These are phyloP conservation scores for Starmerella tilneyi DNA, from an alignment of 805 yeast species.

Conservation along the genomic window DNA sequence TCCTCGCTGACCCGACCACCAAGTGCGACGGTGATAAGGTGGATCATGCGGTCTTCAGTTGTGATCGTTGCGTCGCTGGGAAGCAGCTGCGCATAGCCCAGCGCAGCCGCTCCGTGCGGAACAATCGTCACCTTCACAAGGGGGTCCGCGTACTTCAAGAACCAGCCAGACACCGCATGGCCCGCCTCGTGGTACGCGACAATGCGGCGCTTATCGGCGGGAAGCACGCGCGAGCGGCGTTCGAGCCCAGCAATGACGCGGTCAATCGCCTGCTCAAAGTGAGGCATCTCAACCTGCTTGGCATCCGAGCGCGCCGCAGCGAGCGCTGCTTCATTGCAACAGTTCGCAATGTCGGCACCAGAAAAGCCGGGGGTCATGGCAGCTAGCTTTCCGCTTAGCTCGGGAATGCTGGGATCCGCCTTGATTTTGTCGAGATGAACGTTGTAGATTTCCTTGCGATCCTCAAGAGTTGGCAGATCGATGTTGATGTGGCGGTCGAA, in stretches of 20 bases:
- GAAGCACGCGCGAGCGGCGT: conserved; percentile 66
- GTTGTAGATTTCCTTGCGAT: conserved; percentile 73
- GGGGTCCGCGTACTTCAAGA: conserved; percentile 77
- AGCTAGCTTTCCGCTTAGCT: conserved; percentile 71
- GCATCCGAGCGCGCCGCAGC: conserved; percentile 78
- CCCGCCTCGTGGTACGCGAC: conserved; percentile 97
- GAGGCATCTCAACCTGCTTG: conserved; percentile 48
- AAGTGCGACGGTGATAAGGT: conserved; percentile 86
- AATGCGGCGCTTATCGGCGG: conserved; percentile 68
- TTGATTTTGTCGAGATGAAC: conserved; percentile 64
- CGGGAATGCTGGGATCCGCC: conserved; percentile 40
- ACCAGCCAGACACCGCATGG: conserved; percentile 95
- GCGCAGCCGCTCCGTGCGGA: conserved; percentile 89
- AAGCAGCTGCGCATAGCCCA: conserved; percentile 91
- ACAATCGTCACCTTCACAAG: conserved; percentile 84
- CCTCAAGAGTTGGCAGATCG: conserved; percentile 81
- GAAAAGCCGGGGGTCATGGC: conserved; percentile 92
- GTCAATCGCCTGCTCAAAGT: conserved; percentile 88
- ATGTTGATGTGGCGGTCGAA: conserved; percentile 82
- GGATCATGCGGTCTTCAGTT: conserved; percentile 62
- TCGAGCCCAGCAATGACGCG: conserved; percentile 92
- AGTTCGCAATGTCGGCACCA: conserved; percentile 93
- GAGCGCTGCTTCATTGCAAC: conserved; percentile 88
- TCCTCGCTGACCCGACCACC: conserved; percentile 93
- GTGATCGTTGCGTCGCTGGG: conserved; percentile 81